Evolutionary conservation across 371 early-diverging fungal species (phyloP).

Genomic region (Haplosporangium sp.): DNA sequence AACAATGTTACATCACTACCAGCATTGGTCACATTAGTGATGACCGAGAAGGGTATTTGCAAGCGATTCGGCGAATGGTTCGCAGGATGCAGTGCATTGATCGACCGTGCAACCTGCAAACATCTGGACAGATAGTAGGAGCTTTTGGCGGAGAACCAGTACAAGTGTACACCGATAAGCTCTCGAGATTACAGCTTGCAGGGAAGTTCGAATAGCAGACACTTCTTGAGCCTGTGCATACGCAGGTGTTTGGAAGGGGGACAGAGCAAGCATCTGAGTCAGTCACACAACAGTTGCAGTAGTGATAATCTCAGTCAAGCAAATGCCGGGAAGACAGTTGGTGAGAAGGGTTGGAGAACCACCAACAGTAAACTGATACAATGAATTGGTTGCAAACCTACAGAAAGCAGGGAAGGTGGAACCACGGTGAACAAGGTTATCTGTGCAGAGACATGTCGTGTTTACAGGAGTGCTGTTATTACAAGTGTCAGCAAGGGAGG

Average conservation of each 20-base stretch:
- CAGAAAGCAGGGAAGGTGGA: slow-evolving; percentile 7
- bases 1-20: background rate
- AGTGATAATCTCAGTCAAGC: no score
- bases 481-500: slow-evolving; percentile 21
- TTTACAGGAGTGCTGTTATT: background rate
- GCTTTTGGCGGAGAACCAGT: background rate
- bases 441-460: no score
- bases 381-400: slow-evolving; percentile 1
- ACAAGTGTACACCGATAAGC: slow-evolving; percentile 5
- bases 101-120: no score
- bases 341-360: background rate
- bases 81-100: background rate
- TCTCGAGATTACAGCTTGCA: background rate
- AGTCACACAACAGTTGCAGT: background rate
- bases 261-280: background rate
- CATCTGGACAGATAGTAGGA: background rate
- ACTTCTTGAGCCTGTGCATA: background rate
- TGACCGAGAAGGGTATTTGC: background rate
- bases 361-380: slow-evolving; percentile 11
- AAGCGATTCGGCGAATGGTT: background rate
- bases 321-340: slow-evolving; percentile 2
- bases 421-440: slow-evolving; percentile 8
- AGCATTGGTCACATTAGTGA: slow-evolving; percentile 4
- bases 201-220: slow-evolving; percentile 4
- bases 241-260: background rate